Conservation (phyloP, 2,329 filamentous ascomycete genomes). For the Daldinia eschscholtzii region DNA sequence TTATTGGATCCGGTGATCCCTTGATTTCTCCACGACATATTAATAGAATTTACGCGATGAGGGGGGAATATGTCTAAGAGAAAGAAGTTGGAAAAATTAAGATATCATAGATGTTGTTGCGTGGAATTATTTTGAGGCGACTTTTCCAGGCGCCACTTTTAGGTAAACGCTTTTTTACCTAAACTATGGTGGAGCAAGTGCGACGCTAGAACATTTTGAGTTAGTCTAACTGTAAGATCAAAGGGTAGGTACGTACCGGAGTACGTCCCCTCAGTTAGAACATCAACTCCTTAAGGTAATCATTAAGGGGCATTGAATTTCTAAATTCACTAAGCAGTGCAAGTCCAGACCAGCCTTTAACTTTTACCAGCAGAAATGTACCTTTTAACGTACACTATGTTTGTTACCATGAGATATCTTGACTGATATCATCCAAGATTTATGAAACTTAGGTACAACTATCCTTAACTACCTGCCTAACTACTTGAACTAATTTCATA, state of each 20-base stretch:
- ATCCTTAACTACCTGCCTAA: too few relatives aligned
- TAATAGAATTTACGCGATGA: constrained; percentile 32
- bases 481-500: too few relatives aligned
- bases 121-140: constrained; percentile 32
- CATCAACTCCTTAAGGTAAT: not conserved
- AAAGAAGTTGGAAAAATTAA: not conserved
- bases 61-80: not conserved
- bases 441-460: too few relatives aligned
- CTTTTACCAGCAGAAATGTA: too few relatives aligned
- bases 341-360: too few relatives aligned
- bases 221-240: not conserved
- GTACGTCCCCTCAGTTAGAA: not conserved
- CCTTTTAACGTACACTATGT: too few relatives aligned
- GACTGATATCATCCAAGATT: too few relatives aligned
- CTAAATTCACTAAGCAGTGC: not conserved
- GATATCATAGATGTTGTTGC: constrained; percentile 17
- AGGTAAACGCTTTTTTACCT: constrained; percentile 12
- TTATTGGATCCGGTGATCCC: constrained; percentile 99
- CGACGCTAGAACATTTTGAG: not conserved
- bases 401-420: too few relatives aligned
- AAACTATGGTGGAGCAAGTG: constrained; percentile 27
- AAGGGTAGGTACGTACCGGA: constrained; percentile 8
- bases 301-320: not conserved
- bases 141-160: constrained; percentile 31
- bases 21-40: constrained; percentile 76